phyloP scores from a whole-genome alignment of 345 rosid species.

The Brassica incana region DNA sequence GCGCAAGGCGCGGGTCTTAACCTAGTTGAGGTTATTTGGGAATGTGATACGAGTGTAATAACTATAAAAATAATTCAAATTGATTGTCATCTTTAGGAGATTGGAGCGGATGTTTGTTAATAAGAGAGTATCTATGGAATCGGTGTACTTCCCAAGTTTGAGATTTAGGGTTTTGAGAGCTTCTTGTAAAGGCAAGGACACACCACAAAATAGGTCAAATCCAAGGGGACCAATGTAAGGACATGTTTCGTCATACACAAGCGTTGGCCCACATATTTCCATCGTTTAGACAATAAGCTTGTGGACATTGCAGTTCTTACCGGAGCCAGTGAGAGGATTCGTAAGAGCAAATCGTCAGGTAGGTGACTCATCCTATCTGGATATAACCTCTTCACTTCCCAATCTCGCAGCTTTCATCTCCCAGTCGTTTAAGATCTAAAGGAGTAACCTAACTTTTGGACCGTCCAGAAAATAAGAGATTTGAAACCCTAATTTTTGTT shows the following conservation, averaged over 20 bases:
- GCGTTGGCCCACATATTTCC: slow-evolving; percentile 14
- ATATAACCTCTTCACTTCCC: not conserved
- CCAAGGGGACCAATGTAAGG: not conserved
- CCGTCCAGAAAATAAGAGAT: not conserved
- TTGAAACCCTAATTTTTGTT: not conserved
- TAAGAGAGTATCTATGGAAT: not conserved
- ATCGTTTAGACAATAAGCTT: slow-evolving; percentile 19
- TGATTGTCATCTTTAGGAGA: slow-evolving; percentile 9
- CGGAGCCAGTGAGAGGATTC: slow-evolving; percentile 3
- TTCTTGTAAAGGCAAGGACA: slow-evolving; percentile 17
- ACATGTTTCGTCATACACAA: not conserved
- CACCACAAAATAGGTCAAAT: not conserved
- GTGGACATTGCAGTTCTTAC: slow-evolving; percentile 13
- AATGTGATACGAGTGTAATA: too few species aligned
- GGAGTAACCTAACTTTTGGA: not conserved
- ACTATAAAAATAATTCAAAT: not conserved
- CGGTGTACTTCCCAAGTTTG: not conserved
- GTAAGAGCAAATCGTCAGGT: slow-evolving; percentile 17
- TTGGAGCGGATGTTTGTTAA: slow-evolving; percentile 2
- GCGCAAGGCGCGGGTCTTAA: too few species aligned
- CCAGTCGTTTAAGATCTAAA: not conserved
- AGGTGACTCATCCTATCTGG: slow-evolving; percentile 16
- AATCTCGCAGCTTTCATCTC: not conserved
- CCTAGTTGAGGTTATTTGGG: too few species aligned
- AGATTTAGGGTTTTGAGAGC: slow-evolving; percentile 20